A percentile compares a stretch with the other conserved stretches of the same genome.
Conservation (phyloP, 176 grass and related monocot species). For the Juncus effusus region DNA sequence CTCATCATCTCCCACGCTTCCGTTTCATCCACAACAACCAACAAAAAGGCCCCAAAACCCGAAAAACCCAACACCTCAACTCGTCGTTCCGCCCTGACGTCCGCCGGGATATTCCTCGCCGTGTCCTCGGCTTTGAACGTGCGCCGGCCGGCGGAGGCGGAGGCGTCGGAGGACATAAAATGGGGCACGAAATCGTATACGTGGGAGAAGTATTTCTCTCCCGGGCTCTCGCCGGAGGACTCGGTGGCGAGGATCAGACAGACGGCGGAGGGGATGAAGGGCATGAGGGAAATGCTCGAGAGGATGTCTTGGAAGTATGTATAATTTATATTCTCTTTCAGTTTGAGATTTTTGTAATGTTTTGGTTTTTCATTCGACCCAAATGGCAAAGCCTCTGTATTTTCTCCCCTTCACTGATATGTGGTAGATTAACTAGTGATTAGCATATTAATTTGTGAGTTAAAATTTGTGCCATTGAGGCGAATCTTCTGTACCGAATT, state of each 20-base stretch:
- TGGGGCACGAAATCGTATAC: constrained; percentile 86
- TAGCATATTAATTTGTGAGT: no score
- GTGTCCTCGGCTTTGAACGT: constrained; percentile 35
- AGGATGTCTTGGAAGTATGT: constrained; percentile 91
- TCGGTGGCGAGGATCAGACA: constrained; percentile 77
- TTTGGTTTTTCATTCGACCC: no score
- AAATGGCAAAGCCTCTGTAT: no score
- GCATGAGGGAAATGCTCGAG: constrained; percentile 83
- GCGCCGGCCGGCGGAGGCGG: constrained; percentile 26
- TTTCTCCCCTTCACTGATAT: no score
- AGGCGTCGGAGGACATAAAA: constrained; percentile 37
- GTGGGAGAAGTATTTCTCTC: constrained; percentile 73
- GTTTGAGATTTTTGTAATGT: no score
- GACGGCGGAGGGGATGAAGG: constrained; percentile 76
- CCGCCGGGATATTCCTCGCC: constrained; percentile 35
- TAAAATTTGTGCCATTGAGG: no score
- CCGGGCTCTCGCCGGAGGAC: constrained; percentile 55
- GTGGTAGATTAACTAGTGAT: no score
- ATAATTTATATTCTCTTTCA: constrained; percentile 4
- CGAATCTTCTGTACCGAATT: no score
- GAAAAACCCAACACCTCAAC: background rate
- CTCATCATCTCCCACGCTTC: constrained; percentile 56
- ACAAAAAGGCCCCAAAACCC: background rate
- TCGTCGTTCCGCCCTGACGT: background rate
- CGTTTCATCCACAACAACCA: background rate